These are phyloP conservation scores for Waltergamsia citrina DNA, from an alignment of 2,329 filamentous ascomycete species.

Conservation along the genomic window DNA sequence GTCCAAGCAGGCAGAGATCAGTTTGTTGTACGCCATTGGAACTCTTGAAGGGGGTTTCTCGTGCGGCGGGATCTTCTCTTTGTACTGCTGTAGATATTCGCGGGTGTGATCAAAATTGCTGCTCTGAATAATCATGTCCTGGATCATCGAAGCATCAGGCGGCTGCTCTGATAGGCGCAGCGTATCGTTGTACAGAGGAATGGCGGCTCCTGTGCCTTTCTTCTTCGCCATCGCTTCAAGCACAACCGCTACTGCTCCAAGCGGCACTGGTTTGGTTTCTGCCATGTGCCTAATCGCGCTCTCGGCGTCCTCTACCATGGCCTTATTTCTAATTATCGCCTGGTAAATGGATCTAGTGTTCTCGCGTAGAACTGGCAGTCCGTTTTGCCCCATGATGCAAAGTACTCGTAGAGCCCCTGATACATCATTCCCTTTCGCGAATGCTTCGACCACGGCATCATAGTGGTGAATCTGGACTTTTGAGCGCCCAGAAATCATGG, in stretches of 20 bases:
- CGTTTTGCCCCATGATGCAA: constrained; percentile 56
- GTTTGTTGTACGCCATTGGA: constrained; percentile 11
- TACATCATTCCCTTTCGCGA: constrained; percentile 51
- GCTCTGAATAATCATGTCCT: constrained; percentile 19
- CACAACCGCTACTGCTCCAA: constrained; percentile 22
- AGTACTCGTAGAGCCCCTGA: constrained; percentile 59
- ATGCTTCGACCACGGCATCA: constrained; percentile 66
- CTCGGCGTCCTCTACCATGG: constrained; percentile 40
- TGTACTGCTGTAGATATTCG: constrained; percentile 19
- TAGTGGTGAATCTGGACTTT: constrained; percentile 62
- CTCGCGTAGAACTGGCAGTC: constrained; percentile 41
- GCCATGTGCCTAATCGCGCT: constrained; percentile 43
- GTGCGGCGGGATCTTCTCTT: constrained; percentile 8
- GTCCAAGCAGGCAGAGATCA: constrained; percentile 18
- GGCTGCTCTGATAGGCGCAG: constrained; percentile 16
- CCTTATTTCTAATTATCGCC: constrained; percentile 30
- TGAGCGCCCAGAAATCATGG: constrained; percentile 25
- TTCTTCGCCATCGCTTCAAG: constrained; percentile 21
- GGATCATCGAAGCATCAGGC: constrained; percentile 15
- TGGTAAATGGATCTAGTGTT: constrained; percentile 56
- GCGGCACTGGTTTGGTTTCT: constrained; percentile 22
- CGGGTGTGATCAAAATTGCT: constrained; percentile 12
- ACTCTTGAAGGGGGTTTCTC: constrained; percentile 7
- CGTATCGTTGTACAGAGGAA: constrained; percentile 20
- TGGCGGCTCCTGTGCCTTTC: constrained; percentile 18